Percentiles rank a stretch among this genome's conserved stretches.
These are phyloP conservation scores for Clonostachys solani DNA, from an alignment of 2,329 filamentous ascomycete genomes.

Conservation along the genomic window DNA sequence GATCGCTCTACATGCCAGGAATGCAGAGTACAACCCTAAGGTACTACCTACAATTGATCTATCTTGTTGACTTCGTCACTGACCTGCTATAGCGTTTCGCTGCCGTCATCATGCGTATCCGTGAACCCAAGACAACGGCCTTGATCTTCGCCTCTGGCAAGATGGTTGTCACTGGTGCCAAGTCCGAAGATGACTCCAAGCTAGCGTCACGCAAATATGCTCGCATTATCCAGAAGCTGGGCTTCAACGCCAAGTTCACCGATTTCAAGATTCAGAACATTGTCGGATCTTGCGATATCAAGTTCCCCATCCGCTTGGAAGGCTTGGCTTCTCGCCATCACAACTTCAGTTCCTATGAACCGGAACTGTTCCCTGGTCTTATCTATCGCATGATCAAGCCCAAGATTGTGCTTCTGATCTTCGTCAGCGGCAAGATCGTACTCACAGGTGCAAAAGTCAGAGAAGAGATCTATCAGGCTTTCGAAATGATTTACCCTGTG, in stretches of 20 bases:
- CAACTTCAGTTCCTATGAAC: slow-evolving; percentile 99
- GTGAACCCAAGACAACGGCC: slow-evolving; percentile 96
- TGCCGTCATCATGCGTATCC: slow-evolving; percentile 99
- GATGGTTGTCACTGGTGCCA: slow-evolving; percentile 98
- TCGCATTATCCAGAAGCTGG: slow-evolving; percentile 98
- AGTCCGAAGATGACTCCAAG: slow-evolving; percentile 97
- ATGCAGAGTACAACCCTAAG: slow-evolving; percentile 98
- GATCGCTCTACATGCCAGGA: slow-evolving; percentile 95
- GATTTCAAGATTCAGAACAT: slow-evolving; percentile 99
- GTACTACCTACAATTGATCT: slow-evolving; percentile 47
- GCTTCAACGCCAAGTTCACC: slow-evolving; percentile 98
- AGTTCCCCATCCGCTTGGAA: slow-evolving; percentile 96
- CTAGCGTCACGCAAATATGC: slow-evolving; percentile 96
- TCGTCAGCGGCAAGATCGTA: slow-evolving; percentile 97
- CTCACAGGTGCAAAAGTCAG: slow-evolving; percentile 96
- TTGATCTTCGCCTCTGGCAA: slow-evolving; percentile 98
- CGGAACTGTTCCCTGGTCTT: slow-evolving; percentile 95
- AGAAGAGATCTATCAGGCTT: slow-evolving; percentile 96
- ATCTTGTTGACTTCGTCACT: slow-evolving; percentile 12
- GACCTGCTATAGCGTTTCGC: slow-evolving; percentile 75
- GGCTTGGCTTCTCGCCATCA: slow-evolving; percentile 95
- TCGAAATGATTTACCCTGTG: slow-evolving; percentile 96
- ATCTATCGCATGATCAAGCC: slow-evolving; percentile 99
- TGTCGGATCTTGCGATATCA: slow-evolving; percentile 97
- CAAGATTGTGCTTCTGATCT: slow-evolving; percentile 96